phyloP scores from a whole-genome alignment of 2,329 filamentous ascomycete genomes.

The Pseudopithomyces maydicus region DNA sequence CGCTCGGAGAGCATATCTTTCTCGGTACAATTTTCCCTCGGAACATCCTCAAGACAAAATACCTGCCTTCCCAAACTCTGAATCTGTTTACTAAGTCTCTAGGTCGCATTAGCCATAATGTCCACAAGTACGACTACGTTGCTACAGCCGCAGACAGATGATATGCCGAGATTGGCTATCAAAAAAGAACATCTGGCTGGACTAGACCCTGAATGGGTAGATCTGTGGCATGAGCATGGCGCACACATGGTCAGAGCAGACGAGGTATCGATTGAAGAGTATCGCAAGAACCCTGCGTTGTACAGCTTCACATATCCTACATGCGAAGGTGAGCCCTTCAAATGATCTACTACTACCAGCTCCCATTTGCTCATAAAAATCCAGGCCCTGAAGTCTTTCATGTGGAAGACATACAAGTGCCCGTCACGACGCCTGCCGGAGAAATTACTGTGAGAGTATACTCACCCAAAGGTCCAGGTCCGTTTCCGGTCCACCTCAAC shows the following conservation, averaged over 20 bases:
- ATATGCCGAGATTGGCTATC: neutral
- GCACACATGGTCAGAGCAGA: slow-evolving; percentile 17
- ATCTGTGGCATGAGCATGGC: slow-evolving; percentile 17
- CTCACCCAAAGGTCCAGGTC: too few relatives aligned
- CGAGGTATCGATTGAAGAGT: slow-evolving; percentile 17
- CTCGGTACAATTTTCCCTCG: too few relatives aligned
- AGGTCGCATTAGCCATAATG: too few relatives aligned
- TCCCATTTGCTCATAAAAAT: neutral
- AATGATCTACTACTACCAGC: neutral
- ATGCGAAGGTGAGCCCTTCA: slow-evolving; percentile 10
- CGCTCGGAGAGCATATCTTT: too few relatives aligned
- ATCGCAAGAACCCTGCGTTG: slow-evolving; percentile 12
- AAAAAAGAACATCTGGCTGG: slow-evolving; percentile 7
- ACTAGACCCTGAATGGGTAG: slow-evolving; percentile 18
- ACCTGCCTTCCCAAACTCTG: too few relatives aligned
- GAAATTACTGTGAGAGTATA: too few relatives aligned
- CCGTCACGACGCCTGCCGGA: too few relatives aligned
- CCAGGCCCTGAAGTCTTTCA: slow-evolving; percentile 17
- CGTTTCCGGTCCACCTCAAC: too few relatives aligned
- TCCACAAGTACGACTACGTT: neutral
- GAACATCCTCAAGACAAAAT: too few relatives aligned
- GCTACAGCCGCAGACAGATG: neutral
- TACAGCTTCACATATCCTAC: slow-evolving; percentile 22
- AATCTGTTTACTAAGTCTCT: too few relatives aligned
- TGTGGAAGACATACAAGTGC: slow-evolving; percentile 10